Evolutionary conservation across 495 filamentous ascomycete genomes (phyloP).

Genomic region (Venustampulla echinocandica): DNA sequence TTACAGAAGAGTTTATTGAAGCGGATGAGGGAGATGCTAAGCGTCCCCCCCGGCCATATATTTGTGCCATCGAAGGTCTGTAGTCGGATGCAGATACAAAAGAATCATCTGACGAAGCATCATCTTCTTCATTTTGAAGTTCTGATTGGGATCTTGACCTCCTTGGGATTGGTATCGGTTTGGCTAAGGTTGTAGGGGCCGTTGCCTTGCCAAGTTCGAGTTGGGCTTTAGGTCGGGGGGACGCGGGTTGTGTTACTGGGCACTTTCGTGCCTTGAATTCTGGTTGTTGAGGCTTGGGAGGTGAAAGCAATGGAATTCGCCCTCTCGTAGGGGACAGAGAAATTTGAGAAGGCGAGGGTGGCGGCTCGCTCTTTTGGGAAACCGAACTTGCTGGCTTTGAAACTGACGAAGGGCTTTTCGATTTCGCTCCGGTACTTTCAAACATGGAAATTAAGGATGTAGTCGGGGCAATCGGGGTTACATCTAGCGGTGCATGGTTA

Average conservation of each 20-base stretch:
- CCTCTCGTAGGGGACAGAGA: neutral
- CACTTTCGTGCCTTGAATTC: constrained; percentile 14
- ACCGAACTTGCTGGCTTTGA: constrained; percentile 19
- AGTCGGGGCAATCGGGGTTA: constrained; percentile 45
- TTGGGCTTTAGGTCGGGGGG: neutral
- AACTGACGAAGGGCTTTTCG: constrained; percentile 24
- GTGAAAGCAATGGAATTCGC: constrained; percentile 1
- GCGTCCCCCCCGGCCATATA: neutral
- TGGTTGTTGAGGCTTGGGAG: constrained; percentile 3
- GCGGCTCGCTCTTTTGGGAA: neutral
- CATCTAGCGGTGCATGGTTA: constrained; percentile 34
- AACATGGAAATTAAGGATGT: constrained; percentile 53
- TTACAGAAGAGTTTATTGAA: constrained; percentile 9
- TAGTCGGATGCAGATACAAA: constrained; percentile 23
- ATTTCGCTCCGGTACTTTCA: constrained; percentile 30
- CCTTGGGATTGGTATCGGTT: constrained; percentile 13
- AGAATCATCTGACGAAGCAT: constrained; percentile 21
- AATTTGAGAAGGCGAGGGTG: neutral
- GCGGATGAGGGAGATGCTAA: constrained; percentile 6
- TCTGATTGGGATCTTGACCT: constrained; percentile 1
- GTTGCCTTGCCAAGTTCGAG: too few species aligned
- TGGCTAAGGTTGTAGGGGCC: too few species aligned
- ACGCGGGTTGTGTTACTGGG: neutral
- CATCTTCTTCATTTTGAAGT: constrained; percentile 6
- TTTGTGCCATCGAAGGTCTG: constrained; percentile 10